phyloP scores from a whole-genome alignment of 1,139 yeast species.

The Scheffersomyces illinoinensis region DNA sequence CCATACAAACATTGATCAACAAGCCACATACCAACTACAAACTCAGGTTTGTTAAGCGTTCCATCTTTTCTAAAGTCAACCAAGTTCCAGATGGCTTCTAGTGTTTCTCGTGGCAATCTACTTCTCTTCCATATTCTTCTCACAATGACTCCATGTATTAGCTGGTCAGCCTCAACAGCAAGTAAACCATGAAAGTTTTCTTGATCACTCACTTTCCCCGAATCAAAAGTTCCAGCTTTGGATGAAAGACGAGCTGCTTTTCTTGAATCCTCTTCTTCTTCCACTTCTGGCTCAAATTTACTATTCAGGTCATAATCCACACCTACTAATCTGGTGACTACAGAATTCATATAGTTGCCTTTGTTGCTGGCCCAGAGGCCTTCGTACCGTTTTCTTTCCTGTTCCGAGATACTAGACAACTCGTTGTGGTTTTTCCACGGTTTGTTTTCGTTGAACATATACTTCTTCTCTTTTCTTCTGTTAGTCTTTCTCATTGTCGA shows the following conservation, averaged over 20 bases:
- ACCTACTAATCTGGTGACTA: conserved; percentile 36
- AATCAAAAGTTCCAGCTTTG: conserved; percentile 13
- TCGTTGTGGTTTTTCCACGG: conserved; percentile 93
- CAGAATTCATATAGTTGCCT: conserved; percentile 58
- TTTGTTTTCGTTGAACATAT: conserved; percentile 77
- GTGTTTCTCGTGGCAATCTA: conserved; percentile 60
- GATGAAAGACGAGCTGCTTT: conserved; percentile 36
- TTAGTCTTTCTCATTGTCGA: conserved; percentile 71
- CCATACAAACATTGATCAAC: conserved; percentile 97
- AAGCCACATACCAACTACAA: conserved; percentile 92
- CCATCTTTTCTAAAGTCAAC: conserved; percentile 81
- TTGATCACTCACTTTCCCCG: conserved; percentile 16
- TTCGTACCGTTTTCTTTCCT: conserved; percentile 84
- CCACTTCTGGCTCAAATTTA: conserved; percentile 6
- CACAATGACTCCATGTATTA: conserved; percentile 69
- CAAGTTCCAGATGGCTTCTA: conserved; percentile 72
- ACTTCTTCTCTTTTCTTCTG: conserved; percentile 40
- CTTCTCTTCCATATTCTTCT: conserved; percentile 80
- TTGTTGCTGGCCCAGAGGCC: conserved; percentile 91
- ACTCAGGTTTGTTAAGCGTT: conserved; percentile 74
- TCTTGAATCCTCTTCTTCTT: conserved; percentile 26
- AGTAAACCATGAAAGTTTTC: conserved; percentile 34
- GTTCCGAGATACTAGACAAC: conserved; percentile 58
- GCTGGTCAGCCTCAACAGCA: conserved; percentile 35
- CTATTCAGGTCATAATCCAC: conserved; percentile 25